A percentile compares a stretch with the other conserved stretches of the same genome.
These are phyloP conservation scores for Kodamaea ohmeri DNA, from an alignment of 1,139 yeast genomes.

Conservation along the genomic window DNA sequence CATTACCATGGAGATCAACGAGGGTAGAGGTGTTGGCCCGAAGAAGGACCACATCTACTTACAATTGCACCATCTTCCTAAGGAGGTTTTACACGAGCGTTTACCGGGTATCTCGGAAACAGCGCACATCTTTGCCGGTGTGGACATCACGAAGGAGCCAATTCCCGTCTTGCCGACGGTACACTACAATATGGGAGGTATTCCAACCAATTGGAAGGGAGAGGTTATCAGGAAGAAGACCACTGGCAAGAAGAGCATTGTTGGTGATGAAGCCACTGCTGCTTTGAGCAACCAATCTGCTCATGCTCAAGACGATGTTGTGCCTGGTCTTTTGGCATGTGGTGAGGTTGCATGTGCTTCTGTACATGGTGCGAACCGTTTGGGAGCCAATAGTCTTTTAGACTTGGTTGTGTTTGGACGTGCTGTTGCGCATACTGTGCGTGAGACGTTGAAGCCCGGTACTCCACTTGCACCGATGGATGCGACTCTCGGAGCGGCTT, in stretches of 20 bases:
- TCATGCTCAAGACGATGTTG: slow-evolving; percentile 56
- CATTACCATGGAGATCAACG: slow-evolving; percentile 95
- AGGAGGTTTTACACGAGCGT: slow-evolving; percentile 85
- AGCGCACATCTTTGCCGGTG: slow-evolving; percentile 96
- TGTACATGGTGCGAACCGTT: slow-evolving; percentile 97
- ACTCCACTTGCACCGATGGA: slow-evolving; percentile 72
- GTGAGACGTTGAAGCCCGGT: slow-evolving; percentile 80
- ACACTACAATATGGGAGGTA: slow-evolving; percentile 99
- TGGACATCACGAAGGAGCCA: slow-evolving; percentile 97
- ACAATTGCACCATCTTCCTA: slow-evolving; percentile 90
- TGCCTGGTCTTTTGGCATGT: slow-evolving; percentile 91
- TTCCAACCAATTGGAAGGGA: slow-evolving; percentile 95
- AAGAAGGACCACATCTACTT: slow-evolving; percentile 88
- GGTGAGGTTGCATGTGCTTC: slow-evolving; percentile 99
- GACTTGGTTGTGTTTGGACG: slow-evolving; percentile 97
- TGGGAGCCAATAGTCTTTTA: slow-evolving; percentile 93
- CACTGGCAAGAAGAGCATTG: slow-evolving; percentile 51
- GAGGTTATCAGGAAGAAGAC: slow-evolving; percentile 92
- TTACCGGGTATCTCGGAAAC: slow-evolving; percentile 98
- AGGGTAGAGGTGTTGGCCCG: slow-evolving; percentile 98
- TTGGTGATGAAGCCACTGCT: background rate
- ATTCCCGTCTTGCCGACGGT: slow-evolving; percentile 97
- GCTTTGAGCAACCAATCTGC: background rate
- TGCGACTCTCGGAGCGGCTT: slow-evolving; percentile 80
- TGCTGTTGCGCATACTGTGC: slow-evolving; percentile 90